Conservation (phyloP, 2,329 filamentous ascomycete species). For the Coniella lustricola region DNA sequence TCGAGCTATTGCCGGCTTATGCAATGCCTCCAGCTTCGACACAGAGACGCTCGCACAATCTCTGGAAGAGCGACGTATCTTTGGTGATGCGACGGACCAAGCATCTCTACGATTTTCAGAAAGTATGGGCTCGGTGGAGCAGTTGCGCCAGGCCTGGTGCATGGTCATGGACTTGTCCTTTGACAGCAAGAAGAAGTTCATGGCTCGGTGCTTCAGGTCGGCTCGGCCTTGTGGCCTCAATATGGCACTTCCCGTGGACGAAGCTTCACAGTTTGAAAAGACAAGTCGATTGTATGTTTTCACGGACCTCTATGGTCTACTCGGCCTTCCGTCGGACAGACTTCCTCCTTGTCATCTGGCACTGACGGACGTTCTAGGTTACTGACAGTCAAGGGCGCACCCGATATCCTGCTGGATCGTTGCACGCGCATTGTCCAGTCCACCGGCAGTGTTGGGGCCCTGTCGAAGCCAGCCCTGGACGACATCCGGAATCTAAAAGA, state of each 20-base stretch:
- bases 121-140: slow-evolving; percentile 50
- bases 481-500: slow-evolving; percentile 57
- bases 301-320: too few relatives aligned
- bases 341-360: too few relatives aligned
- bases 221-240: slow-evolving; percentile 30
- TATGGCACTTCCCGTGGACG: slow-evolving; percentile 31
- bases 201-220: slow-evolving; percentile 56
- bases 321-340: too few relatives aligned
- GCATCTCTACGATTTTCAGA: slow-evolving; percentile 68
- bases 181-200: slow-evolving; percentile 80
- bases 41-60: slow-evolving; percentile 53
- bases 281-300: slow-evolving; percentile 28
- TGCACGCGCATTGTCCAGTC: slow-evolving; percentile 42
- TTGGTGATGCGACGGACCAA: slow-evolving; percentile 71
- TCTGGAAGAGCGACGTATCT: slow-evolving; percentile 54
- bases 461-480: slow-evolving; percentile 29
- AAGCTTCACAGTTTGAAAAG: slow-evolving; percentile 27
- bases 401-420: slow-evolving; percentile 62
- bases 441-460: slow-evolving; percentile 47
- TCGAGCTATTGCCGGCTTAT: slow-evolving; percentile 55
- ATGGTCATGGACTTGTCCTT: slow-evolving; percentile 64
- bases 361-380: slow-evolving; percentile 29
- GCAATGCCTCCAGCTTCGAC: slow-evolving; percentile 72
- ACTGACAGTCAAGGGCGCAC: slow-evolving; percentile 72
- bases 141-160: slow-evolving; percentile 56